Evolutionary conservation across 2,329 filamentous ascomycete species (phyloP).

Genomic region (Sphaerulina populicola): DNA sequence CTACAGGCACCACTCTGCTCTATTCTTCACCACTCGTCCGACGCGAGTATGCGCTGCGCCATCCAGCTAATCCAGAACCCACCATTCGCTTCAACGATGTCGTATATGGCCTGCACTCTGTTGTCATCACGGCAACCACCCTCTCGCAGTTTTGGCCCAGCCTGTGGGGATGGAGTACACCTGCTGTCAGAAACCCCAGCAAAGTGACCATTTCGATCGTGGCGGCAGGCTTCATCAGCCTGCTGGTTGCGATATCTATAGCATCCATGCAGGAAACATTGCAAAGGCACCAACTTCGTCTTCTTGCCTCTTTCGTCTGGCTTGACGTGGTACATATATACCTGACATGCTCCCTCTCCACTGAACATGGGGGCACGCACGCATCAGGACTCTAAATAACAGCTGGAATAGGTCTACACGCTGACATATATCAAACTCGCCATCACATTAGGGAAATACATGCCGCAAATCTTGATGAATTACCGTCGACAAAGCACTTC

Average conservation of each 20-base stretch:
- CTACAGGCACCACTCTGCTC: constrained; percentile 61
- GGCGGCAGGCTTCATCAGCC: not conserved
- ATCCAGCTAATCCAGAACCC: constrained; percentile 63
- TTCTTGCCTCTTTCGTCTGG: not conserved
- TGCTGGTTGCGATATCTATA: not conserved
- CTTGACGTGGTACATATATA: not conserved
- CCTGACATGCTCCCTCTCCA: no score
- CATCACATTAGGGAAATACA: constrained; percentile 84
- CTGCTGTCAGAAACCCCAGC: not conserved
- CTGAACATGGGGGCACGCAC: no score
- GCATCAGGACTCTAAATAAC: no score
- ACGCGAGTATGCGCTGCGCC: constrained; percentile 70
- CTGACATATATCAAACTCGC: constrained; percentile 82
- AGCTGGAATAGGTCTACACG: constrained; percentile 43
- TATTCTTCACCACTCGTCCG: constrained; percentile 71
- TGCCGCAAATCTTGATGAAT: constrained; percentile 76
- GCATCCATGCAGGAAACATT: not conserved
- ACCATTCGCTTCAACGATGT: constrained; percentile 87
- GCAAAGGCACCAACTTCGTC: no score
- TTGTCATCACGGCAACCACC: constrained; percentile 63
- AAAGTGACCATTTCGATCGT: constrained; percentile 21
- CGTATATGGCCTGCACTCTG: constrained; percentile 73
- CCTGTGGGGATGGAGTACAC: constrained; percentile 64
- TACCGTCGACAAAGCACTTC: constrained; percentile 73
- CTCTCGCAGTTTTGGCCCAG: constrained; percentile 64